These are phyloP conservation scores for Penicillium sp. DNA, from an alignment of 2,329 filamentous ascomycete genomes.

Conservation along the genomic window DNA sequence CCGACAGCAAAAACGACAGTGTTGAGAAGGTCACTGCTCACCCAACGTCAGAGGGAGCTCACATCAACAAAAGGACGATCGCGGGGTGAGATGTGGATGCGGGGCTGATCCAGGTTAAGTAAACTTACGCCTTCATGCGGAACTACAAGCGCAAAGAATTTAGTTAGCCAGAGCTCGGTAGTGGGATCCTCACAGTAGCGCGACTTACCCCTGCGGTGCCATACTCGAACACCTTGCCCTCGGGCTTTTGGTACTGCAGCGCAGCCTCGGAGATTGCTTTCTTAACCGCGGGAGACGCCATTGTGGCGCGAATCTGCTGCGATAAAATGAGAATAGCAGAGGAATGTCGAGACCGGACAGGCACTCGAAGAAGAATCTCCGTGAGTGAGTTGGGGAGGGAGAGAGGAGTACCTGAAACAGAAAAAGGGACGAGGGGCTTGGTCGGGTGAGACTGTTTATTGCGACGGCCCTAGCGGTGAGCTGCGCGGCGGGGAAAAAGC, in stretches of 20 bases:
- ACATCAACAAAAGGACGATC: constrained; percentile 32
- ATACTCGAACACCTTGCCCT: constrained; percentile 55
- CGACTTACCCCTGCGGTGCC: constrained; percentile 60
- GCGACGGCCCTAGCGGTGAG: constrained; percentile 27
- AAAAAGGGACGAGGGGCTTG: constrained; percentile 24
- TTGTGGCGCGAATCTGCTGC: constrained; percentile 30
- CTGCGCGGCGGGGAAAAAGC: constrained; percentile 16
- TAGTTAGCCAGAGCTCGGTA: constrained; percentile 14
- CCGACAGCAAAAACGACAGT: constrained; percentile 92
- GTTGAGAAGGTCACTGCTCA: constrained; percentile 70
- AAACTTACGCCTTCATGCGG: constrained; percentile 65
- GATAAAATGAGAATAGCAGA: constrained; percentile 5
- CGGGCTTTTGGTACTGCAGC: constrained; percentile 50
- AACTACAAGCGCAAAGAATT: constrained; percentile 48
- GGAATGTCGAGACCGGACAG: background rate
- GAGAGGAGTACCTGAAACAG: constrained; percentile 15
- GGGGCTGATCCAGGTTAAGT: constrained; percentile 27
- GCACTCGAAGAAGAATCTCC: constrained; percentile 2
- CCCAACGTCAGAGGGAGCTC: constrained; percentile 29
- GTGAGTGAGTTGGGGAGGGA: background rate
- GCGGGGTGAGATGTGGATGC: constrained; percentile 33
- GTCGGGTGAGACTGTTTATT: constrained; percentile 23
- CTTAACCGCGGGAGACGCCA: constrained; percentile 44
- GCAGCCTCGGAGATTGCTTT: constrained; percentile 49
- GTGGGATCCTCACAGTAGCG: constrained; percentile 1